phyloP scores from a whole-genome alignment of 805 yeast species.

The Candida broadrunensis region DNA sequence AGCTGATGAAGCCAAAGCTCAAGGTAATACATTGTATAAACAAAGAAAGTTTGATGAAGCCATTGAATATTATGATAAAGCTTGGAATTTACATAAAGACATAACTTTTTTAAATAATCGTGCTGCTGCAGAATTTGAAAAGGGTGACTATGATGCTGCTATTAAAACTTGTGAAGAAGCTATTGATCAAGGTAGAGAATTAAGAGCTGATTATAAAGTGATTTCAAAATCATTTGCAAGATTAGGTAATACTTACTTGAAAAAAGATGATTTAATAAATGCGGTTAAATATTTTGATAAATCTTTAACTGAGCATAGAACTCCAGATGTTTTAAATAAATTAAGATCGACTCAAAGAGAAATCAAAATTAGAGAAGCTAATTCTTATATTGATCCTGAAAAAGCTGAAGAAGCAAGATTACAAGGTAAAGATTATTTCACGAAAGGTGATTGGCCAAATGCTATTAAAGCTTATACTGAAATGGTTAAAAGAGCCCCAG shows the following conservation, averaged over 20 bases:
- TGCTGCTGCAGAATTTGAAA: slow-evolving; percentile 97
- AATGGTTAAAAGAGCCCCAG: slow-evolving; percentile 96
- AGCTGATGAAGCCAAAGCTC: slow-evolving; percentile 73
- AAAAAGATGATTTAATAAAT: slow-evolving; percentile 64
- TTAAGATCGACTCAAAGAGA: slow-evolving; percentile 85
- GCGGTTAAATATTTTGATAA: slow-evolving; percentile 83
- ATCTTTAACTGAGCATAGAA: slow-evolving; percentile 94
- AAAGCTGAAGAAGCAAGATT: slow-evolving; percentile 95
- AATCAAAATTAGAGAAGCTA: slow-evolving; percentile 72
- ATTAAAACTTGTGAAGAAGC: slow-evolving; percentile 79
- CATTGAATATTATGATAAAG: slow-evolving; percentile 77
- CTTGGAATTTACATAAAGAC: slow-evolving; percentile 78
- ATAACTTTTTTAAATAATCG: slow-evolving; percentile 93
- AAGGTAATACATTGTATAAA: slow-evolving; percentile 87
- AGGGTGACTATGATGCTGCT: slow-evolving; percentile 85
- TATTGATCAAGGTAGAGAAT: slow-evolving; percentile 83
- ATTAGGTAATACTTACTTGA: slow-evolving; percentile 78
- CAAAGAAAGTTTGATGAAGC: slow-evolving; percentile 90
- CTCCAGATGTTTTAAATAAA: slow-evolving; percentile 87
- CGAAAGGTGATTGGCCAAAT: slow-evolving; percentile 92
- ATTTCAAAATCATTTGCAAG: slow-evolving; percentile 93
- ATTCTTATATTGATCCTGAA: slow-evolving; percentile 80
- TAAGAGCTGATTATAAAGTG: slow-evolving; percentile 86
- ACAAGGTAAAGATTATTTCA: slow-evolving; percentile 85
- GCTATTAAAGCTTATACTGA: slow-evolving; percentile 94